A percentile compares a stretch with the other conserved stretches of the same genome.
Conservation (phyloP, 116 monocot species). For the Trichopus zeylanicus region DNA sequence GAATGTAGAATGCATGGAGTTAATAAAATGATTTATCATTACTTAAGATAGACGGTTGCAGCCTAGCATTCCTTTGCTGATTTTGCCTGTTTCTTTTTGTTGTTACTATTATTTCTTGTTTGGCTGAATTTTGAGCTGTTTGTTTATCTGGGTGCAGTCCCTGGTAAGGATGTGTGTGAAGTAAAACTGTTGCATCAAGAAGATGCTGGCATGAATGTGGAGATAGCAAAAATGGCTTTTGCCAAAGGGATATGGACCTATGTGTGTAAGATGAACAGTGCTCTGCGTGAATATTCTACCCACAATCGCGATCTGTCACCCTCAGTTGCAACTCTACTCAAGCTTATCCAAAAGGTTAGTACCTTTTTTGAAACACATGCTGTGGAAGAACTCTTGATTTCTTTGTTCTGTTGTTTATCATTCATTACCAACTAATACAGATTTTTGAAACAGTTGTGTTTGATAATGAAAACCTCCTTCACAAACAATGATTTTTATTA, state of each 20-base stretch:
- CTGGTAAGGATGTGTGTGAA: conserved; percentile 78
- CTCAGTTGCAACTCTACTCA: conserved; percentile 26
- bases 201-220: conserved; percentile 79
- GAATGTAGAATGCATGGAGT: too few species aligned
- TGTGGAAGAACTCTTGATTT: too few species aligned
- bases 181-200: conserved; percentile 80
- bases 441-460: too few species aligned
- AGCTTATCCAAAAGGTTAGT: conserved; percentile 57
- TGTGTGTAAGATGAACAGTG: conserved; percentile 79
- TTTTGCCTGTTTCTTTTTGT: background rate
- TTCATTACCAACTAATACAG: too few species aligned
- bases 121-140: background rate
- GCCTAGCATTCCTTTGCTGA: too few species aligned
- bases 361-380: background rate
- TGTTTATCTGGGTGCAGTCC: conserved; percentile 27
- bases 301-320: conserved; percentile 7
- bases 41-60: too few species aligned
- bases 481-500: background rate
- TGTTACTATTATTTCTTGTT: conserved; percentile 2
- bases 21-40: too few species aligned
- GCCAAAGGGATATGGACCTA: conserved; percentile 87
- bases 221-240: conserved; percentile 88
- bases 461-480: too few species aligned
- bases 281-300: conserved; percentile 61
- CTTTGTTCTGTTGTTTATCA: too few species aligned